Conservation (phyloP, 225 moss, liverwort and hornwort species). For the Neckera pumila region DNA sequence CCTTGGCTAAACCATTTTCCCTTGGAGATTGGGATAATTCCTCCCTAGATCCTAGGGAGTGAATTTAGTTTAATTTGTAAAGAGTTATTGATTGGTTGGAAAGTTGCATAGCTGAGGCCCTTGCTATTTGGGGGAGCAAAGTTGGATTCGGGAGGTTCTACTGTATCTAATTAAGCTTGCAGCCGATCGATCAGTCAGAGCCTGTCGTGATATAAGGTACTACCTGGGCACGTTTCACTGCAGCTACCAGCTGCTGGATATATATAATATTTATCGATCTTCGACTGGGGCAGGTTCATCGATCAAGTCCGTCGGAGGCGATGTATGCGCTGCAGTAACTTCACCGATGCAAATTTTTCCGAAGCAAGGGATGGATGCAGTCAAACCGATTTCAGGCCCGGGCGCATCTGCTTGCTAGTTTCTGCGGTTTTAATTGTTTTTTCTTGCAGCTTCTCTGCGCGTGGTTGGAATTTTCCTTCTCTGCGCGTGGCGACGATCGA, state of each 20-base stretch:
- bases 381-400: neutral
- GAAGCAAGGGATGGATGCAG: neutral
- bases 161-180: neutral
- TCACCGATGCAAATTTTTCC: neutral
- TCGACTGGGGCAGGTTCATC: neutral
- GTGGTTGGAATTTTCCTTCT: neutral
- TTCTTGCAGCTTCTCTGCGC: too few relatives aligned
- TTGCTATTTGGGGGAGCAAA: neutral
- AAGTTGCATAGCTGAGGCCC: too few relatives aligned
- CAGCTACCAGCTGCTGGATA: neutral
- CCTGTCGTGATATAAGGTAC: neutral
- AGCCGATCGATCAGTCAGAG: neutral
- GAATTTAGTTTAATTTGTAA: neutral
- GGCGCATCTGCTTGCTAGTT: neutral
- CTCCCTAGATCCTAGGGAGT: fast-evolving
- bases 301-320: neutral
- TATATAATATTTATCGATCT: neutral
- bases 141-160: too few relatives aligned
- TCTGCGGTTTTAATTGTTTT: neutral
- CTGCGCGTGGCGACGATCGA: neutral
- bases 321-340: too few relatives aligned
- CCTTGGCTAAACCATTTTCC: fast-evolving
- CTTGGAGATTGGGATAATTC: neutral
- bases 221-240: neutral
- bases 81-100: neutral